Percentiles rank a stretch among this genome's conserved stretches.
Evolutionary conservation across 352 stramenopile genomes (phyloP).

Genomic region (Phytophthora pinifolia): DNA sequence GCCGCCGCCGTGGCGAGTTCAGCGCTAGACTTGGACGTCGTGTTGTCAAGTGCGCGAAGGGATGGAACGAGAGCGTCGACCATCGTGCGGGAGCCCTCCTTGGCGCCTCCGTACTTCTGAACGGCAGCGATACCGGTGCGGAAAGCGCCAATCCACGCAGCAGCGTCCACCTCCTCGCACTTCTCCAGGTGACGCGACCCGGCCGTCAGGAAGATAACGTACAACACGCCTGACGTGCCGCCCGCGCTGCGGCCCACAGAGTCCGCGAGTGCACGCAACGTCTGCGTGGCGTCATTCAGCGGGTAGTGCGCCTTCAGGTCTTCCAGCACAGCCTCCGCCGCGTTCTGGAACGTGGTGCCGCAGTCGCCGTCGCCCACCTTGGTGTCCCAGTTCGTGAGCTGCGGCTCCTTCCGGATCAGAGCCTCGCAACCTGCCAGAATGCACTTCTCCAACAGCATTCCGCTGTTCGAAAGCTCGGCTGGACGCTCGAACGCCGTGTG

Average conservation of each 20-base stretch:
- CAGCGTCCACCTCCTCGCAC: constrained; percentile 29
- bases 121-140: constrained; percentile 77
- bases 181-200: constrained; percentile 53
- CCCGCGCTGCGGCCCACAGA: constrained; percentile 85
- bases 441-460: constrained; percentile 50
- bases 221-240: constrained; percentile 93
- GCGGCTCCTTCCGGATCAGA: constrained; percentile 86
- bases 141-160: constrained; percentile 59
- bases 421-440: constrained; percentile 68
- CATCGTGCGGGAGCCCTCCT: constrained; percentile 95
- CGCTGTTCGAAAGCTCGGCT: constrained; percentile 40
- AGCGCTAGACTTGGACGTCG: constrained; percentile 19
- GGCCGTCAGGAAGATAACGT: constrained; percentile 93
- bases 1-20: constrained; percentile 55
- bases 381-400: constrained; percentile 94
- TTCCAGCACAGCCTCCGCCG: constrained; percentile 84
- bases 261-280: constrained; percentile 57
- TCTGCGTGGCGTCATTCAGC: constrained; percentile 59
- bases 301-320: constrained; percentile 61
- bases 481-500: constrained; percentile 44
- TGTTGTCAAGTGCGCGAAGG: constrained; percentile 46
- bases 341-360: constrained; percentile 94
- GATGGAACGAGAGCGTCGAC: constrained; percentile 95
- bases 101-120: constrained; percentile 93
- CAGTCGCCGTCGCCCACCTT: constrained; percentile 98